Evolutionary conservation across 306 rosid species (phyloP).

Genomic region (Mimosa pudica): DNA sequence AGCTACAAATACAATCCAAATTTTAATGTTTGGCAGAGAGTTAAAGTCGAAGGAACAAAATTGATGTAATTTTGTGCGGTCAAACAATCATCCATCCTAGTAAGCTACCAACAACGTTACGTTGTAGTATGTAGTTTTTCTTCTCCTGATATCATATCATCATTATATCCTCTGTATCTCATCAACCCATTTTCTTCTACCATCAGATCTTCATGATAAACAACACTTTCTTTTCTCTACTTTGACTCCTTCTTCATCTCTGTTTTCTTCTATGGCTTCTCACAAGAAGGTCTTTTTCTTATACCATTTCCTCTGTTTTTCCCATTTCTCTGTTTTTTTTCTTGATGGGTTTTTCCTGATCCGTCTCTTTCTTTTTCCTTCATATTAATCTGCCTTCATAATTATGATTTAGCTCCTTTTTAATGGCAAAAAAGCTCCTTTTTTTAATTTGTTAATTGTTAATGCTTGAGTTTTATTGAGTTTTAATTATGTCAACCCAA

Average conservation of each 20-base stretch:
- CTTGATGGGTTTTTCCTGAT: not conserved
- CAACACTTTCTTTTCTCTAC: constrained; percentile 25
- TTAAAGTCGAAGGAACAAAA: constrained; percentile 30
- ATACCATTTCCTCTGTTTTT: not conserved
- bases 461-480: not conserved
- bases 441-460: not conserved
- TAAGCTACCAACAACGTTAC: constrained; percentile 28
- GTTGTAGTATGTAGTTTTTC: constrained; percentile 10
- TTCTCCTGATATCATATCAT: not conserved
- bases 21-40: constrained; percentile 15
- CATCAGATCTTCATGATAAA: not conserved
- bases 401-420: not conserved
- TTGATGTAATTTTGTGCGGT: not conserved
- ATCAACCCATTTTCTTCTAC: not conserved
- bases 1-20: not conserved
- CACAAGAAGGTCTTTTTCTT: constrained; percentile 40
- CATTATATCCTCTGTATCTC: too few relatives aligned
- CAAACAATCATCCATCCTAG: constrained; percentile 31
- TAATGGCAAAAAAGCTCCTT: not conserved
- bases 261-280: constrained; percentile 51
- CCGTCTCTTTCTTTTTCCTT: too few relatives aligned
- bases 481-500: not conserved
- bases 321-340: not conserved
- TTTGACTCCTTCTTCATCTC: constrained; percentile 36
- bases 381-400: not conserved